These are phyloP conservation scores for Leersia perrieri DNA, from an alignment of 176 grass and related monocot species.

Conservation along the genomic window DNA sequence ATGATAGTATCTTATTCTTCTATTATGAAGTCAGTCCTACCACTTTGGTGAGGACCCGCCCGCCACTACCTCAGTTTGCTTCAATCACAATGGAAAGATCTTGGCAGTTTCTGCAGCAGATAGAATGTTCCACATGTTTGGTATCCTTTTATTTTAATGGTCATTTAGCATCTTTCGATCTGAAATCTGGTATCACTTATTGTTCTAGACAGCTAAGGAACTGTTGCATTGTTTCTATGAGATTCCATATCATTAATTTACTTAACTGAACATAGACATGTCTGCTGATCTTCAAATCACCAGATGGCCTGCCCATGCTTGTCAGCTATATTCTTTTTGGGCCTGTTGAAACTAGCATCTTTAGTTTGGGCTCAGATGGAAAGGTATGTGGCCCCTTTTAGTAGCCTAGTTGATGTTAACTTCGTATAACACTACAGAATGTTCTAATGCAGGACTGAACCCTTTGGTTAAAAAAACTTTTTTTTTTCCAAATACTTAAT, in stretches of 20 bases:
- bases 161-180: background rate
- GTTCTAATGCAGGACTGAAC: background rate
- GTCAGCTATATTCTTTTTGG: constrained; percentile 87
- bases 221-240: constrained; percentile 19
- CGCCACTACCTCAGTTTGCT: constrained; percentile 87
- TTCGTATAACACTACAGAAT: background rate
- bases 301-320: constrained; percentile 85
- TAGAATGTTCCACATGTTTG: constrained; percentile 98
- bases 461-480: constrained; percentile 10
- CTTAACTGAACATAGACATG: constrained; percentile 77
- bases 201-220: background rate
- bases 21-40: constrained; percentile 78
- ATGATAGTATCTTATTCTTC: constrained; percentile 6
- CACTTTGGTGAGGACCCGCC: constrained; percentile 97
- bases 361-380: constrained; percentile 87
- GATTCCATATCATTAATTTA: background rate
- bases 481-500: constrained; percentile 1
- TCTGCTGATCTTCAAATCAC: constrained; percentile 96
- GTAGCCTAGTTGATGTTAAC: background rate
- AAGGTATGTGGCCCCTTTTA: constrained; percentile 56
- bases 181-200: constrained; percentile 3
- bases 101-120: constrained; percentile 85
- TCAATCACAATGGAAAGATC: constrained; percentile 99
- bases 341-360: constrained; percentile 94
- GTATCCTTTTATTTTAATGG: constrained; percentile 61